phyloP scores from a whole-genome alignment of 2,329 filamentous ascomycete species.

The Chaetothyriales sp. region DNA sequence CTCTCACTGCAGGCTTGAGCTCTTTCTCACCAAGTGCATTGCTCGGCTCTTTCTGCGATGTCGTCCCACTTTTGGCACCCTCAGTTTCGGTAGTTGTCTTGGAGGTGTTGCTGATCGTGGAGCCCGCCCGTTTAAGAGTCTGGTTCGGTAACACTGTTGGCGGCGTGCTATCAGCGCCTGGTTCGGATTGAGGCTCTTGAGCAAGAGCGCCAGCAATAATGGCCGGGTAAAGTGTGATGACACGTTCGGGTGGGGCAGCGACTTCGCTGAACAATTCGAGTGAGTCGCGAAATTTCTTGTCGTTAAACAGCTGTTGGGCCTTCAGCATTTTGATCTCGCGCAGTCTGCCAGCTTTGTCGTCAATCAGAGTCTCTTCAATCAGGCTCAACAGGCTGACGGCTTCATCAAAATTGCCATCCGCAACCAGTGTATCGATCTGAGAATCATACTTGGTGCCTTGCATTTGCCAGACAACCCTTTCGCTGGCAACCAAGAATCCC shows the following conservation, averaged over 20 bases:
- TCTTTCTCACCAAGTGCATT: constrained; percentile 53
- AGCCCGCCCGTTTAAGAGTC: constrained; percentile 6
- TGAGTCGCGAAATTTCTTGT: constrained; percentile 69
- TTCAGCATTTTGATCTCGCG: constrained; percentile 85
- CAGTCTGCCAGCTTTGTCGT: constrained; percentile 66
- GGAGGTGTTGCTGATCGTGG: constrained; percentile 2
- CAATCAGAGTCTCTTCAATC: constrained; percentile 81
- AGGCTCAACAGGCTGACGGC: constrained; percentile 78
- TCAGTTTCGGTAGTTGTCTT: constrained; percentile 10
- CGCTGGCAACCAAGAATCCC: constrained; percentile 85
- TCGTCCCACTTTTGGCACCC: constrained; percentile 9
- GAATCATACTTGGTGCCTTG: constrained; percentile 79
- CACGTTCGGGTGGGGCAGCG: constrained; percentile 74
- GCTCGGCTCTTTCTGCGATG: constrained; percentile 9
- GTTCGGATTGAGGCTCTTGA: constrained; percentile 30
- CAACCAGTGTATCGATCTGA: constrained; percentile 71
- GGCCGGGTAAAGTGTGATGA: constrained; percentile 71
- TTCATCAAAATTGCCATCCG: constrained; percentile 66
- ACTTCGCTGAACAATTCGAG: constrained; percentile 87
- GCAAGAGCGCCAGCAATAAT: constrained; percentile 67
- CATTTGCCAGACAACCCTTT: constrained; percentile 92
- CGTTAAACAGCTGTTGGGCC: constrained; percentile 68
- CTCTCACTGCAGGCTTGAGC: constrained; percentile 64
- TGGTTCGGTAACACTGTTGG: constrained; percentile 1
- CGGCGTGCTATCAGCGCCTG: neutral